phyloP scores from a whole-genome alignment of 2,329 filamentous ascomycete genomes.

The Phyllachora maydis region DNA sequence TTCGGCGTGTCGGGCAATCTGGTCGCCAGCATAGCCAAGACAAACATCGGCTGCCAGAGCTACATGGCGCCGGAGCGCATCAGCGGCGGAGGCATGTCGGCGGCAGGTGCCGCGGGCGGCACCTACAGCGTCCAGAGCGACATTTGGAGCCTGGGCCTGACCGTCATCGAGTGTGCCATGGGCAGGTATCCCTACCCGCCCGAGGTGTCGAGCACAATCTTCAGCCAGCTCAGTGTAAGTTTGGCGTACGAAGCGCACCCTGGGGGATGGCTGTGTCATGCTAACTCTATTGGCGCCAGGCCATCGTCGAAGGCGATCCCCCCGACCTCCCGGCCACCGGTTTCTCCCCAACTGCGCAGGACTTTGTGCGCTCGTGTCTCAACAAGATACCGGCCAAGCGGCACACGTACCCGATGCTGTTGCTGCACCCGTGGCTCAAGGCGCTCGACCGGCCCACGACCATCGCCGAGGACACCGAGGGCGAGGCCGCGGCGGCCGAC shows the following conservation, averaged over 20 bases:
- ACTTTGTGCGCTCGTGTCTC: constrained; percentile 77
- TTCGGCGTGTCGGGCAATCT: constrained; percentile 95
- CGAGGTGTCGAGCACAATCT: constrained; percentile 95
- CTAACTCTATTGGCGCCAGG: constrained; percentile 30
- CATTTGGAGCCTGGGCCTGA: constrained; percentile 89
- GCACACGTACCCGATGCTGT: constrained; percentile 81
- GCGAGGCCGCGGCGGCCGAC: constrained; percentile 10
- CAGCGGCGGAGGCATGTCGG: constrained; percentile 61
- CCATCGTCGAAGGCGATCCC: constrained; percentile 93
- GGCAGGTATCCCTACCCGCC: constrained; percentile 92
- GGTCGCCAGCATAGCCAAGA: constrained; percentile 93
- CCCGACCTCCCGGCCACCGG: constrained; percentile 62
- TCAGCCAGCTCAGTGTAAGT: constrained; percentile 89
- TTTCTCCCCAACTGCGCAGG: constrained; percentile 60
- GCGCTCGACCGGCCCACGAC: constrained; percentile 10
- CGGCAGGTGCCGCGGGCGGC: constrained; percentile 48
- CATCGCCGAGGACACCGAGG: constrained; percentile 14
- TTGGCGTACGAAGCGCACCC: no score
- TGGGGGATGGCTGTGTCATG: no score
- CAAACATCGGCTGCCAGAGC: constrained; percentile 96
- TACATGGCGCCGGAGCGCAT: constrained; percentile 98
- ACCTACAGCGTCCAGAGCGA: constrained; percentile 97
- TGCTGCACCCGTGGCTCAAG: constrained; percentile 74
- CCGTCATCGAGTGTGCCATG: constrained; percentile 88
- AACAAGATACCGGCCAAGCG: constrained; percentile 83